A percentile compares a stretch with the other conserved stretches of the same genome.
phyloP scores from a whole-genome alignment of 805 yeast genomes.

The Cyberlindnera amylophila region DNA sequence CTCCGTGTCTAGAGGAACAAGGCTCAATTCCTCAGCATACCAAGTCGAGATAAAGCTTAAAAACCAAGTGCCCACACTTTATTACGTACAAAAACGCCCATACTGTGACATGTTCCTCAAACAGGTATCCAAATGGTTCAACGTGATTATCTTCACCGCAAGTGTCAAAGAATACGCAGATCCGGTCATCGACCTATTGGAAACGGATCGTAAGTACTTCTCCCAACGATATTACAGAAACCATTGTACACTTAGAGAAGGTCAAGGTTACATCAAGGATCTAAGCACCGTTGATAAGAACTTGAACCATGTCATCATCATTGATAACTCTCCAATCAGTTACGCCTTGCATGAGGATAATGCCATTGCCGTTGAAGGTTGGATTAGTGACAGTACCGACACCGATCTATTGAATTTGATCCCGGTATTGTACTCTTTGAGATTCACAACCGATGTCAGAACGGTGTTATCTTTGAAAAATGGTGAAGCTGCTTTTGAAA shows the following conservation, averaged over 20 bases:
- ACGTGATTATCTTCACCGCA: slow-evolving; percentile 89
- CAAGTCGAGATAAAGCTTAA: slow-evolving; percentile 78
- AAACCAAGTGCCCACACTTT: slow-evolving; percentile 70
- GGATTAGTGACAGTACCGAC: slow-evolving; percentile 97
- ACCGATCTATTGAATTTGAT: slow-evolving; percentile 73
- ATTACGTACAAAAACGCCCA: slow-evolving; percentile 90
- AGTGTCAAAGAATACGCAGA: slow-evolving; percentile 94
- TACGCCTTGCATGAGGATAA: slow-evolving; percentile 80
- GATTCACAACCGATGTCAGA: slow-evolving; percentile 83
- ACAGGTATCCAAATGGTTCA: slow-evolving; percentile 81
- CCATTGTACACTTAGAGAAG: slow-evolving; percentile 72
- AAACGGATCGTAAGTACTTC: slow-evolving; percentile 54
- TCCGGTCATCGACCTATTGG: slow-evolving; percentile 92
- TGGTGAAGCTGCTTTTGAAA: slow-evolving; percentile 63
- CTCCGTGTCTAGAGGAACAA: slow-evolving; percentile 64
- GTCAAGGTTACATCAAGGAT: slow-evolving; percentile 86
- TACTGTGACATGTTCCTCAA: slow-evolving; percentile 80
- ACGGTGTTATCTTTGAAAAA: slow-evolving; percentile 66
- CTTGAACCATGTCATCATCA: slow-evolving; percentile 64
- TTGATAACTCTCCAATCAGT: slow-evolving; percentile 92
- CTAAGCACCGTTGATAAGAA: slow-evolving; percentile 46
- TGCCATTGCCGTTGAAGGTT: slow-evolving; percentile 92
- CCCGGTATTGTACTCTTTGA: slow-evolving; percentile 73
- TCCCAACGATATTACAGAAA: slow-evolving; percentile 66
- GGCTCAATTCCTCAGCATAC: slow-evolving; percentile 42